These are phyloP conservation scores for Laetiporus sulphureus DNA, from an alignment of 1,284 basidiomycete genomes.

Conservation along the genomic window DNA sequence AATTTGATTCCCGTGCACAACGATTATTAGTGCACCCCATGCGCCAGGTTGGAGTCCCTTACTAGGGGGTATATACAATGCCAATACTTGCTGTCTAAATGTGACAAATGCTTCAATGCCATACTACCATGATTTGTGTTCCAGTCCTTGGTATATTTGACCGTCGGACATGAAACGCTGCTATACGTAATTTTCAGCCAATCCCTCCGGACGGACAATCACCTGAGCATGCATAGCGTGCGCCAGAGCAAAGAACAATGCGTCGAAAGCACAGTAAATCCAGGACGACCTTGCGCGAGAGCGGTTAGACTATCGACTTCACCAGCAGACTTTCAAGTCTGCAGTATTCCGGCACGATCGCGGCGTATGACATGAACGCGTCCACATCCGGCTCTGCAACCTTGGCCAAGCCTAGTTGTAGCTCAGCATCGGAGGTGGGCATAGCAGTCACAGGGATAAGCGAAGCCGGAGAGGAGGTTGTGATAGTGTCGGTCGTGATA, in stretches of 20 bases:
- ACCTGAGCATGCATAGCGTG: neutral
- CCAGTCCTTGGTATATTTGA: slow-evolving; percentile 7
- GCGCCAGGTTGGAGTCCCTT: too few relatives aligned
- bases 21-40: too few relatives aligned
- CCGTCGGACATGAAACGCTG: slow-evolving; percentile 8
- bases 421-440: slow-evolving; percentile 61
- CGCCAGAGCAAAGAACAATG: slow-evolving; percentile 2
- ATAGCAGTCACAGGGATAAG: slow-evolving; percentile 64
- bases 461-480: slow-evolving; percentile 35
- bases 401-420: slow-evolving; percentile 69
- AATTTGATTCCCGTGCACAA: too few relatives aligned
- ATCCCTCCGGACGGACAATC: neutral
- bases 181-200: slow-evolving; percentile 7
- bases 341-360: slow-evolving; percentile 77
- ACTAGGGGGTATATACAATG: slow-evolving; percentile 5
- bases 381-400: slow-evolving; percentile 78
- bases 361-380: slow-evolving; percentile 76
- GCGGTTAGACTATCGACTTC: slow-evolving; percentile 46
- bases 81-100: slow-evolving; percentile 10
- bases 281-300: neutral
- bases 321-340: slow-evolving; percentile 69
- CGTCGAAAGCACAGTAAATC: slow-evolving; percentile 10
- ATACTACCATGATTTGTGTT: slow-evolving; percentile 6
- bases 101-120: slow-evolving; percentile 8
- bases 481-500: slow-evolving; percentile 15